Evolutionary conservation across 2,329 filamentous ascomycete genomes (phyloP).

Genomic region (Fusarium liriodendri): DNA sequence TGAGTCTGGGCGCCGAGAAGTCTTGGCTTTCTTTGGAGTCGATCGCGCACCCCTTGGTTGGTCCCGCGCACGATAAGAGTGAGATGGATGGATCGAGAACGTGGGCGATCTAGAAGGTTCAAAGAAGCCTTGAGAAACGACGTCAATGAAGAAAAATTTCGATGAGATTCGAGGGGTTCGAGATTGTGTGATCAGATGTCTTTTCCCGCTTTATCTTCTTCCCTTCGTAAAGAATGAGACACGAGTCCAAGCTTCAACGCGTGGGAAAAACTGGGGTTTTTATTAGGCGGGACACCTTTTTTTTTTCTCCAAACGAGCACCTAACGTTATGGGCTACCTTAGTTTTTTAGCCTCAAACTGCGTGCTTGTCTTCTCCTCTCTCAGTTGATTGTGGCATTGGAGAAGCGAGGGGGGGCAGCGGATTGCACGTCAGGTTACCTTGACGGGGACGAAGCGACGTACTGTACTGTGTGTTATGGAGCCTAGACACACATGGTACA

Average conservation of each 20-base stretch:
- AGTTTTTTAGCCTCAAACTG: neutral
- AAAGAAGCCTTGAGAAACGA: conserved; percentile 19
- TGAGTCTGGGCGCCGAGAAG: conserved; percentile 30
- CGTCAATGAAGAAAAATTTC: neutral
- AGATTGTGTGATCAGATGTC: neutral
- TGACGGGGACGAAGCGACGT: conserved; percentile 14
- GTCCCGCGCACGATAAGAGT: conserved; percentile 8
- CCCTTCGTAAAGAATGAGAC: neutral
- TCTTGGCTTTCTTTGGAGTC: conserved; percentile 25
- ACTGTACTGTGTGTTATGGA: conserved; percentile 15
- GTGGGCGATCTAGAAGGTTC: conserved; percentile 33
- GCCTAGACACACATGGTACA: neutral
- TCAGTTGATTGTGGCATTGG: conserved; percentile 1
- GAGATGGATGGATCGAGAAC: neutral
- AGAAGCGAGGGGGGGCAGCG: neutral
- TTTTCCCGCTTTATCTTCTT: neutral
- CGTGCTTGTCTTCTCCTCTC: neutral
- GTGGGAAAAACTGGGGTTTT: conserved; percentile 19
- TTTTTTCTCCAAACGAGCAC: neutral
- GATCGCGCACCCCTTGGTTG: conserved; percentile 16
- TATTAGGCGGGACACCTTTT: neutral
- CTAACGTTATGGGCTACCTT: neutral
- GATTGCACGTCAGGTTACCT: conserved; percentile 3
- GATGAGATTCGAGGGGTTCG: neutral
- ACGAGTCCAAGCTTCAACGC: neutral